phyloP scores from a whole-genome alignment of 768 basidiomycete genomes.

The Myochromella boudieri region DNA sequence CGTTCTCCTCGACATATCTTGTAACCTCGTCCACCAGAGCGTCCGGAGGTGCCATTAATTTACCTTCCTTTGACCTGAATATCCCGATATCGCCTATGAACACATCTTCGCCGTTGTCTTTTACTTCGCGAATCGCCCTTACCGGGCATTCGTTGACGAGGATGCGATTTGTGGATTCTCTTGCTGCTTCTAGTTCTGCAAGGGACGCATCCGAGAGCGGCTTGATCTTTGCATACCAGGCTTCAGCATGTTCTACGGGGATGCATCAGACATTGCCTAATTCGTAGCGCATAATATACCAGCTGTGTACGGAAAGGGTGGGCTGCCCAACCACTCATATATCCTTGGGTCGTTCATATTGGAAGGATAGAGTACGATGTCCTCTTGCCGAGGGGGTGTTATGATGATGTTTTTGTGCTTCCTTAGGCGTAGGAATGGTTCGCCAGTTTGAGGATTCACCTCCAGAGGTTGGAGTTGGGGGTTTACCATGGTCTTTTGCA shows the following conservation, averaged over 20 bases:
- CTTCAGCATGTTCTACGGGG: slow-evolving; percentile 37
- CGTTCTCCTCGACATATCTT: slow-evolving; percentile 39
- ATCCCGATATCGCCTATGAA: slow-evolving; percentile 51
- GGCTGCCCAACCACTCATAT: slow-evolving; percentile 41
- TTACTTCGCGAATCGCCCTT: slow-evolving; percentile 49
- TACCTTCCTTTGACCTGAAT: slow-evolving; percentile 27
- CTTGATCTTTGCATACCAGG: slow-evolving; percentile 27
- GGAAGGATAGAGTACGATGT: slow-evolving; percentile 23
- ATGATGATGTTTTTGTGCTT: slow-evolving; percentile 55
- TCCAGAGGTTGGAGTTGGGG: slow-evolving; percentile 32
- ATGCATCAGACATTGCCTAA: too few relatives aligned
- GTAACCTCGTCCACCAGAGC: slow-evolving; percentile 31
- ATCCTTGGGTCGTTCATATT: slow-evolving; percentile 53
- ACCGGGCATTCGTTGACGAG: slow-evolving; percentile 49
- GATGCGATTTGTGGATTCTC: slow-evolving; percentile 23
- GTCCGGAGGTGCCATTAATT: slow-evolving; percentile 9
- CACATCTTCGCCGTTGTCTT: slow-evolving; percentile 54
- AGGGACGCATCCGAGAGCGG: slow-evolving; percentile 28
- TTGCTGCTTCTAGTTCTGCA: slow-evolving; percentile 27
- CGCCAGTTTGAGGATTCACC: slow-evolving; percentile 32
- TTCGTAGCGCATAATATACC: too few relatives aligned
- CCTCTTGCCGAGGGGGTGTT: slow-evolving; percentile 51
- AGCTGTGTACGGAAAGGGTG: slow-evolving; percentile 53
- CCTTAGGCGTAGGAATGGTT: slow-evolving; percentile 50
- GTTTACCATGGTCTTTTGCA: slow-evolving; percentile 19